Conservation (phyloP, 1,284 basidiomycete genomes). For the Puccinia horiana region DNA sequence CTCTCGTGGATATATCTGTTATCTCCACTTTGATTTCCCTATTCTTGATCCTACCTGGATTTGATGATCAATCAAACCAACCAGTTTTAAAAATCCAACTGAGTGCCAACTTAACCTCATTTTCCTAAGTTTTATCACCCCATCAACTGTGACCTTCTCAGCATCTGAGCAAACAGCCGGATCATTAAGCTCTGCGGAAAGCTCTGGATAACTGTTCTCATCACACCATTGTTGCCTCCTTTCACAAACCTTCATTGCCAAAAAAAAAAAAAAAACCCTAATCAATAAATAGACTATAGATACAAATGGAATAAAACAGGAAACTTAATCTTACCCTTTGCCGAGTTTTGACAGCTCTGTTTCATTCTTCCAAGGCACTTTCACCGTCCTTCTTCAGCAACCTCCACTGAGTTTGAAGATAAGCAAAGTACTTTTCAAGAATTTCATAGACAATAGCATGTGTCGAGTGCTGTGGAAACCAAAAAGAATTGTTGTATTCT, state of each 20-base stretch:
- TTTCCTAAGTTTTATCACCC: constrained; percentile 2
- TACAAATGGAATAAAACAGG: not conserved
- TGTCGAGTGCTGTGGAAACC: not conserved
- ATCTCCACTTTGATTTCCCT: constrained; percentile 5
- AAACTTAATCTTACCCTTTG: too few relatives aligned
- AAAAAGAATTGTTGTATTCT: constrained; percentile 5
- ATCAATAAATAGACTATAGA: not conserved
- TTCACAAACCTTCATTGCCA: not conserved
- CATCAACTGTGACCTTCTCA: not conserved
- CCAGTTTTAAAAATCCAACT: not conserved
- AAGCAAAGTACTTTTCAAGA: not conserved
- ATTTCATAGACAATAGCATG: not conserved
- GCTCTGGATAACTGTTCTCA: constrained; percentile 9
- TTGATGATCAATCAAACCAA: not conserved
- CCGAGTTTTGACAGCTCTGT: not conserved
- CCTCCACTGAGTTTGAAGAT: constrained; percentile 26
- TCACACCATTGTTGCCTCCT: constrained; percentile 38
- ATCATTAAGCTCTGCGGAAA: constrained; percentile 19
- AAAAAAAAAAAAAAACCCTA: not conserved
- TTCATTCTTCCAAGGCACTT: constrained; percentile 2
- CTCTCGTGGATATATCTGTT: not conserved
- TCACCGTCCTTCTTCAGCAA: not conserved
- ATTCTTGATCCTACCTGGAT: constrained; percentile 1
- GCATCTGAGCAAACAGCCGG: constrained; percentile 20
- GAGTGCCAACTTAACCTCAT: constrained; percentile 6